Conservation (phyloP, 306 rosid species). For the Lotus japonicus region DNA sequence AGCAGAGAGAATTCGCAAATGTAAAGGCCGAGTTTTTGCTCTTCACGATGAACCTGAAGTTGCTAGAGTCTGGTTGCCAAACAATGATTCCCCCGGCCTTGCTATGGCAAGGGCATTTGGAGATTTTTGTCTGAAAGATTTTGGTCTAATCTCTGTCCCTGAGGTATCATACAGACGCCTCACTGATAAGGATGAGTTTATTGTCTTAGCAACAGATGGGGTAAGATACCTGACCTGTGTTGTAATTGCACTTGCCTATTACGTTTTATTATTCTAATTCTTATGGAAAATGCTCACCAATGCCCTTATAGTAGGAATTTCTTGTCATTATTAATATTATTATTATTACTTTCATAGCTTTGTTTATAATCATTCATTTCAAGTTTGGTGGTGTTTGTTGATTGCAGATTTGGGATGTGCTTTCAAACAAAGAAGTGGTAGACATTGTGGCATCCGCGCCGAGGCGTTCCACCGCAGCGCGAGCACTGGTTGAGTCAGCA, state of each 20-base stretch:
- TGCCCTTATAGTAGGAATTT: too few species aligned
- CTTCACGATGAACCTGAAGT: constrained; percentile 98
- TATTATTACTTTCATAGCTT: background rate
- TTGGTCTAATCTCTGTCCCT: constrained; percentile 91
- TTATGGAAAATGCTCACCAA: too few species aligned
- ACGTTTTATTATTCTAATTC: background rate
- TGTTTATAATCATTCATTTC: too few species aligned
- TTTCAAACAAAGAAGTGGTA: constrained; percentile 89
- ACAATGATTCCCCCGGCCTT: constrained; percentile 91
- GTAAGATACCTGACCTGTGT: constrained; percentile 35
- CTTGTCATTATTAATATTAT: background rate
- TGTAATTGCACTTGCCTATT: background rate
- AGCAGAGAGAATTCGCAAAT: constrained; percentile 87
- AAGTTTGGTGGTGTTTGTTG: constrained; percentile 5
- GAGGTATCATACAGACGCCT: constrained; percentile 64
- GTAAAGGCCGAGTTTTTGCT: constrained; percentile 91
- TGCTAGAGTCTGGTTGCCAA: constrained; percentile 91
- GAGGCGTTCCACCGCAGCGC: constrained; percentile 59
- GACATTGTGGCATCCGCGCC: constrained; percentile 75
- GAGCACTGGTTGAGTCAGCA: constrained; percentile 81
- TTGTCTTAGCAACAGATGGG: constrained; percentile 98
- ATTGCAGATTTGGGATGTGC: constrained; percentile 91
- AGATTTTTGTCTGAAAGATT: constrained; percentile 97
- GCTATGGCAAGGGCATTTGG: constrained; percentile 99
- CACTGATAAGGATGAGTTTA: constrained; percentile 70